Conservation (phyloP, 1,284 basidiomycete species). For the Phylloboletellus chloephorus region DNA sequence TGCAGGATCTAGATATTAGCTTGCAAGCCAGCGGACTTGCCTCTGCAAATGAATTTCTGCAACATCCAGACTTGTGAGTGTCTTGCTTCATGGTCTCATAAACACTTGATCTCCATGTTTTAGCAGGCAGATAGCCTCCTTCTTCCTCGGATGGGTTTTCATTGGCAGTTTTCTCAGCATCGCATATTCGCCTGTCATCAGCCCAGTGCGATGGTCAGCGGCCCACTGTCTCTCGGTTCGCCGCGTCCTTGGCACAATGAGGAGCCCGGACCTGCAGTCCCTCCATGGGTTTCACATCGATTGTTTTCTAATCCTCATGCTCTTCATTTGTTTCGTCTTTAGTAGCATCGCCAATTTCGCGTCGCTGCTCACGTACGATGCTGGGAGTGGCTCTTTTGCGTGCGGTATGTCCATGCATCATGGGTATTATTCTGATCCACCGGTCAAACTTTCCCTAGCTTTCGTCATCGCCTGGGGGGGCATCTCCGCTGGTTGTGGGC, state of each 20-base stretch:
- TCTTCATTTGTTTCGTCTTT: conserved; percentile 43
- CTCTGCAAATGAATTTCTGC: conserved; percentile 21
- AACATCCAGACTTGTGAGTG: conserved; percentile 27
- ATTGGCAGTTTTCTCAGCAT: conserved; percentile 39
- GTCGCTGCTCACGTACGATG: conserved; percentile 37
- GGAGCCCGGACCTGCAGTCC: no score
- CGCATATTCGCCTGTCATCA: conserved; percentile 26
- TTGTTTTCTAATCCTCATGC: conserved; percentile 33
- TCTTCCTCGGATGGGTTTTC: conserved; percentile 50
- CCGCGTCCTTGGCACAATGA: no score
- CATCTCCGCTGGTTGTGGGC: conserved; percentile 41
- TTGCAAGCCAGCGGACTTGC: conserved; percentile 13
- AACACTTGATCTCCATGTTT: neutral
- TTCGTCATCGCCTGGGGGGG: conserved; percentile 47
- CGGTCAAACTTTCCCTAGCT: conserved; percentile 29
- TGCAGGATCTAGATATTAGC: conserved; percentile 10
- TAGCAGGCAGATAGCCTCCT: conserved; percentile 41
- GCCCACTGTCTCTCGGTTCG: conserved; percentile 6
- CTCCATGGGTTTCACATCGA: no score
- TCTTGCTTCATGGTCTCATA: conserved; percentile 17
- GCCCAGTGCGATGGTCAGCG: conserved; percentile 17
- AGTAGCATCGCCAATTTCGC: conserved; percentile 41
- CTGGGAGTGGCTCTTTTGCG: conserved; percentile 23
- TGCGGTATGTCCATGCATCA: conserved; percentile 37
- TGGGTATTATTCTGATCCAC: neutral